Evolutionary conservation across 805 yeast species (phyloP).

Genomic region (Candida succiphila): DNA sequence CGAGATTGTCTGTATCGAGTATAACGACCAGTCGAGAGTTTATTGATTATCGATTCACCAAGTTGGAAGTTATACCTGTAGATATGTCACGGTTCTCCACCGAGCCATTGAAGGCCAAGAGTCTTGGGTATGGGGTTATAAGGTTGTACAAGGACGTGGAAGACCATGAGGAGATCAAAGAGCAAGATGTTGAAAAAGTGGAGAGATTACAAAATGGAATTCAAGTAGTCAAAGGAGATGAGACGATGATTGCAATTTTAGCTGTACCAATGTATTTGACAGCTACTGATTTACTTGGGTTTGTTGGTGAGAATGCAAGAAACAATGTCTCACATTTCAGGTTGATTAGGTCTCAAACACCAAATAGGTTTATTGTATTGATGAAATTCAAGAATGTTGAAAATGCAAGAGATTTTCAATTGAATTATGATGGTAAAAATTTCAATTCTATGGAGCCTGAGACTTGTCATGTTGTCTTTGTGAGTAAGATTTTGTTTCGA

Average conservation of each 20-base stretch:
- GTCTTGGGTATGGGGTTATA: constrained; percentile 67
- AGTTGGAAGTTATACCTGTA: constrained; percentile 21
- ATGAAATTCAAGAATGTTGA: constrained; percentile 56
- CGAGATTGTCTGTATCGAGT: neutral
- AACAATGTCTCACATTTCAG: constrained; percentile 60
- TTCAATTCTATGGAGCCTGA: constrained; percentile 90
- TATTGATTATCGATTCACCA: constrained; percentile 25
- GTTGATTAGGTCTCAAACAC: constrained; percentile 52
- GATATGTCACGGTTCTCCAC: constrained; percentile 13
- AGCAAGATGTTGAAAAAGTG: constrained; percentile 7
- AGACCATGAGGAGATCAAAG: constrained; percentile 5
- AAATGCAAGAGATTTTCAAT: constrained; percentile 55
- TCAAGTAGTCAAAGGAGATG: constrained; percentile 32
- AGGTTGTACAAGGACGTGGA: constrained; percentile 51
- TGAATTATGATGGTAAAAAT: constrained; percentile 55
- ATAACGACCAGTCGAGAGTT: constrained; percentile 1
- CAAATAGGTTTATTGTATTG: constrained; percentile 66
- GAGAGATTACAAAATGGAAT: constrained; percentile 6
- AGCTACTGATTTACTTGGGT: constrained; percentile 74
- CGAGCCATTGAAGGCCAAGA: constrained; percentile 48
- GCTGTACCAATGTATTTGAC: constrained; percentile 85
- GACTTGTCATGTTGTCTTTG: constrained; percentile 63
- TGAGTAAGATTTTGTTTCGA: constrained; percentile 47
- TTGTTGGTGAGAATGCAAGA: constrained; percentile 55
- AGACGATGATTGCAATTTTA: constrained; percentile 66